phyloP scores from a whole-genome alignment of 129 eudicot genomes.

The Flaveria sonorensis region DNA sequence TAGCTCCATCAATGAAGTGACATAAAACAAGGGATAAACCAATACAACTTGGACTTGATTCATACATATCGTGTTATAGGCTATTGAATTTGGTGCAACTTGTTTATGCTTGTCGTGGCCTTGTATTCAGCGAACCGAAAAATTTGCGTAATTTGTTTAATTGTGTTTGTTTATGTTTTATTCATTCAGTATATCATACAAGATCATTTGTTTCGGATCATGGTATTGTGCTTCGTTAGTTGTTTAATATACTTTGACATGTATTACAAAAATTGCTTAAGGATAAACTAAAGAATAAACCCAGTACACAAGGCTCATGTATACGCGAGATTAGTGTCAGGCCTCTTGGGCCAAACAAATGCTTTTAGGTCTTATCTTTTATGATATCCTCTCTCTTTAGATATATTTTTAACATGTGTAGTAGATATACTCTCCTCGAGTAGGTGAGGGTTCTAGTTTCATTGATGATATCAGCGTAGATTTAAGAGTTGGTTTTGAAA shows the following conservation, averaged over 20 bases:
- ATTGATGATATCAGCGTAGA: too few relatives aligned
- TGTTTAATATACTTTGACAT: not conserved
- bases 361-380: too few relatives aligned
- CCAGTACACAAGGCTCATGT: too few relatives aligned
- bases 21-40: slow-evolving; percentile 48
- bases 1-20: slow-evolving; percentile 52
- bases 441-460: too few relatives aligned
- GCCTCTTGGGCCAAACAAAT: too few relatives aligned
- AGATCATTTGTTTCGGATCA: not conserved
- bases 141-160: not conserved
- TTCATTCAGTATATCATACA: not conserved
- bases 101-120: slow-evolving; percentile 43
- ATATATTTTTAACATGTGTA: too few relatives aligned
- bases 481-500: too few relatives aligned
- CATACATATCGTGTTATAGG: slow-evolving; percentile 40
- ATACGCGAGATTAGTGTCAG: too few relatives aligned
- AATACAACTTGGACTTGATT: slow-evolving; percentile 41
- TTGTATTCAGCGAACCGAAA: slow-evolving; percentile 31
- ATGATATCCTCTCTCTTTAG: too few relatives aligned
- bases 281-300: too few relatives aligned
- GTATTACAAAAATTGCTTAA: too few relatives aligned
- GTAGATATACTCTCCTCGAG: too few relatives aligned
- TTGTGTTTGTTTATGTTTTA: not conserved
- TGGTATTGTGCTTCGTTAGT: not conserved
- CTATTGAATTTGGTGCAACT: slow-evolving; percentile 42